Percentiles rank a stretch among this genome's conserved stretches.
phyloP scores from a whole-genome alignment of 495 filamentous ascomycete species.

The Podospora tetraspora region DNA sequence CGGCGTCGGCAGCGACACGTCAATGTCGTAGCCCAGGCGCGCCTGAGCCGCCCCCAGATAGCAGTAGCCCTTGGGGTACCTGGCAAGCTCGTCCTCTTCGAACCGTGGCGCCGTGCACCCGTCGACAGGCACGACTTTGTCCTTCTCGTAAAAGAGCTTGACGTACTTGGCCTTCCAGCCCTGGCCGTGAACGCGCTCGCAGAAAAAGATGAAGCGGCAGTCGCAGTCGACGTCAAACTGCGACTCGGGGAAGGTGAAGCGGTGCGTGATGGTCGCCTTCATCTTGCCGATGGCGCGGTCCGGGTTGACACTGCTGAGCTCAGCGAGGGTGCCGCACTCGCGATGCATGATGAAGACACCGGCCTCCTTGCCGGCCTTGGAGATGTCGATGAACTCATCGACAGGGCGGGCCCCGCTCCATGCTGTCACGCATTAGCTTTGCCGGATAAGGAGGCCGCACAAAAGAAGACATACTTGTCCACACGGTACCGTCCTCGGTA shows the following conservation, averaged over 20 bases:
- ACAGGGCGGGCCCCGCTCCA: slow-evolving; percentile 53
- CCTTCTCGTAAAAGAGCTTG: slow-evolving; percentile 64
- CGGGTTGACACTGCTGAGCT: slow-evolving; percentile 39
- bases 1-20: slow-evolving; percentile 36
- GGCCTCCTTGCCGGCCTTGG: slow-evolving; percentile 53
- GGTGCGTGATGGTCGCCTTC: slow-evolving; percentile 66
- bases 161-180: slow-evolving; percentile 57
- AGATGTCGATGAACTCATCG: slow-evolving; percentile 54
- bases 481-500: slow-evolving; percentile 53
- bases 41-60: slow-evolving; percentile 48
- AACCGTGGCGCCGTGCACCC: slow-evolving; percentile 46
- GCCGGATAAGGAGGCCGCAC: background rate
- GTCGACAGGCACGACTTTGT: slow-evolving; percentile 57
- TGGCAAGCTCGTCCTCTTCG: slow-evolving; percentile 42
- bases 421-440: slow-evolving; percentile 26
- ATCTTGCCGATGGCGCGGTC: slow-evolving; percentile 62
- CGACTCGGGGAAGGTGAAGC: slow-evolving; percentile 44
- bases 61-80: slow-evolving; percentile 52
- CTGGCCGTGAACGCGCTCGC: slow-evolving; percentile 37
- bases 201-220: slow-evolving; percentile 61
- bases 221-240: slow-evolving; percentile 58
- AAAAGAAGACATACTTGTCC: slow-evolving; percentile 44
- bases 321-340: slow-evolving; percentile 56
- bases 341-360: slow-evolving; percentile 67
- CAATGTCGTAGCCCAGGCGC: slow-evolving; percentile 41